These are phyloP conservation scores for Agrocybe pediades DNA, from an alignment of 768 basidiomycete species.

Conservation along the genomic window DNA sequence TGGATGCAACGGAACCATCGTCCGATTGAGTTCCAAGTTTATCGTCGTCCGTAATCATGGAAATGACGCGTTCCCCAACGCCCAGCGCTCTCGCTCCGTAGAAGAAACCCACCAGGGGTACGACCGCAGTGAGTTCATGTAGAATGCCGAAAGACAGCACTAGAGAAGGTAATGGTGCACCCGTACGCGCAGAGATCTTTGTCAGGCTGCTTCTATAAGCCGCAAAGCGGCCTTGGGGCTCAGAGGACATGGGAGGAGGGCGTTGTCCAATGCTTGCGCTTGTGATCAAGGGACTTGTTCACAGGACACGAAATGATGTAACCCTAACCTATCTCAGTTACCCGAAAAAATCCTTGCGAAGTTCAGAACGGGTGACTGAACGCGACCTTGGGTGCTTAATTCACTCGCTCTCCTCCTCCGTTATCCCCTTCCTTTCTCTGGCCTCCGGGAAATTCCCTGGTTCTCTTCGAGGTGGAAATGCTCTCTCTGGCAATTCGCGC, in stretches of 20 bases:
- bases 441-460: too few species aligned
- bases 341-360: conserved; percentile 10
- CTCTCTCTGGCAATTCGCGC: conserved; percentile 8
- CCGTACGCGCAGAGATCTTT: conserved; percentile 65
- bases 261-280: conserved; percentile 2
- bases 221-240: conserved; percentile 34
- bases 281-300: background rate
- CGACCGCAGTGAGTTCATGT: conserved; percentile 83
- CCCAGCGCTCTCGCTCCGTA: conserved; percentile 67
- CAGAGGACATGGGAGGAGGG: conserved; percentile 14
- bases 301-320: background rate
- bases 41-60: conserved; percentile 29
- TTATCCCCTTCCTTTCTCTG: background rate
- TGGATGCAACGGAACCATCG: background rate
- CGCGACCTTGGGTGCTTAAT: background rate
- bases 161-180: conserved; percentile 77
- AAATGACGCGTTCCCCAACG: conserved; percentile 67
- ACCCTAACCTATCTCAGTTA: conserved; percentile 2
- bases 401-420: background rate
- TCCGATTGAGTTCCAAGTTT: background rate
- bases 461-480: background rate
- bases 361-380: background rate
- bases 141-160: conserved; percentile 77
- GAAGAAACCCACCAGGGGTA: conserved; percentile 75
- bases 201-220: conserved; percentile 58